Evolutionary conservation across 1,139 yeast genomes (phyloP).

Genomic region (Debaryomyces singareniensis): DNA sequence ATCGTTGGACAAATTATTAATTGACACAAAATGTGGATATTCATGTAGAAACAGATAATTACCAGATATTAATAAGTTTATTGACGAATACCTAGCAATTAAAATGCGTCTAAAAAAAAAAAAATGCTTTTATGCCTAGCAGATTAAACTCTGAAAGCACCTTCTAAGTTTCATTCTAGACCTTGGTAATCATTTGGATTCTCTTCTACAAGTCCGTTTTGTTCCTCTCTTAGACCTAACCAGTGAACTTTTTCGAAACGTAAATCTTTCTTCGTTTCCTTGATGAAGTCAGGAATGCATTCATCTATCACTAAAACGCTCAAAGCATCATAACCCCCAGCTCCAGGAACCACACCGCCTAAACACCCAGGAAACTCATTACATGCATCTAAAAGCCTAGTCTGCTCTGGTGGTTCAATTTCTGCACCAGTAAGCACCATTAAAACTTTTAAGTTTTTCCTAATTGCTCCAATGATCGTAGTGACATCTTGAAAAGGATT

Average conservation of each 20-base stretch:
- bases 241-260: slow-evolving; percentile 47
- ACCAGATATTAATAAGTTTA: no score
- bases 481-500: slow-evolving; percentile 18
- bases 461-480: slow-evolving; percentile 39
- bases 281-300: slow-evolving; percentile 31
- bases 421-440: slow-evolving; percentile 70
- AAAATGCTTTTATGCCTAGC: no score
- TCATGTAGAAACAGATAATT: no score
- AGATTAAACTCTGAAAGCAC: no score
- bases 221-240: slow-evolving; percentile 59
- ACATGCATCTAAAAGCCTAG: slow-evolving; percentile 61
- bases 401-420: slow-evolving; percentile 82
- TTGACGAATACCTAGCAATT: no score
- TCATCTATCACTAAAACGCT: slow-evolving; percentile 57
- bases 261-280: slow-evolving; percentile 18
- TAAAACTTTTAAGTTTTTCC: slow-evolving; percentile 50
- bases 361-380: slow-evolving; percentile 59
- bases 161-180: slow-evolving; percentile 4
- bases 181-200: slow-evolving; percentile 23
- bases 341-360: slow-evolving; percentile 97
- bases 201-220: slow-evolving; percentile 44
- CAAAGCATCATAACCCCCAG: slow-evolving; percentile 95
- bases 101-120: no score
- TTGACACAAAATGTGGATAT: no score
- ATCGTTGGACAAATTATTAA: no score